A percentile compares a stretch with the other conserved stretches of the same genome.
Evolutionary conservation across 2,329 filamentous ascomycete genomes (phyloP).

Genomic region (Microascus cirrosus): DNA sequence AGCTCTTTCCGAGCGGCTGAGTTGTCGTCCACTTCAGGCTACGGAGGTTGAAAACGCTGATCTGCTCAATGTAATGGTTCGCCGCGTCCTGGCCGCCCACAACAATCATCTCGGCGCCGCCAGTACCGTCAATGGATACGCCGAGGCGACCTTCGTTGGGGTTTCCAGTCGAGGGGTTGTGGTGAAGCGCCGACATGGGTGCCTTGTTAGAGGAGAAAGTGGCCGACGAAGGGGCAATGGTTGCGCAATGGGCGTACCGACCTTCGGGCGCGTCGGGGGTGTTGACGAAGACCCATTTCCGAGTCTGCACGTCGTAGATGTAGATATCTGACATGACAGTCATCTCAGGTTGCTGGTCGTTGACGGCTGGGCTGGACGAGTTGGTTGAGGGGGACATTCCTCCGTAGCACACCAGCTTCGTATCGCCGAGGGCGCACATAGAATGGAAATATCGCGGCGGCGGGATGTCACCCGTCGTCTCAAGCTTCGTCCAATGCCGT

Average conservation of each 20-base stretch:
- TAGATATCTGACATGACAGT: constrained; percentile 98
- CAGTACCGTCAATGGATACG: constrained; percentile 78
- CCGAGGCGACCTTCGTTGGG: constrained; percentile 83
- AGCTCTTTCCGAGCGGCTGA: constrained; percentile 77
- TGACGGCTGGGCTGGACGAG: constrained; percentile 26
- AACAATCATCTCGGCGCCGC: constrained; percentile 93
- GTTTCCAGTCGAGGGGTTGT: constrained; percentile 74
- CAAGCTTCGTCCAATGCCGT: constrained; percentile 86
- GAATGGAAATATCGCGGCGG: constrained; percentile 95
- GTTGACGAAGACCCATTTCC: constrained; percentile 74
- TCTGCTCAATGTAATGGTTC: constrained; percentile 99
- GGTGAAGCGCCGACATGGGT: constrained; percentile 75
- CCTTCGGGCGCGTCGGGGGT: constrained; percentile 80
- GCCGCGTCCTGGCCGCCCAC: constrained; percentile 92
- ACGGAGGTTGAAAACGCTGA: constrained; percentile 93
- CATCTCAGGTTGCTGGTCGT: constrained; percentile 65
- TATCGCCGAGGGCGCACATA: constrained; percentile 85
- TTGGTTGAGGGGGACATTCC: constrained; percentile 80
- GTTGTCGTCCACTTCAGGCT: constrained; percentile 94
- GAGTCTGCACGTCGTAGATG: constrained; percentile 77
- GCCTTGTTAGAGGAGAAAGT: constrained; percentile 77
- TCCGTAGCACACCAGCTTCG: constrained; percentile 94
- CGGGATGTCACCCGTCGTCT: constrained; percentile 74
- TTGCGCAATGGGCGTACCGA: constrained; percentile 91
- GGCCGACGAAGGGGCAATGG: constrained; percentile 79